These are phyloP conservation scores for Cucurbitaria berberidis DNA, from an alignment of 2,329 filamentous ascomycete species.

Conservation along the genomic window DNA sequence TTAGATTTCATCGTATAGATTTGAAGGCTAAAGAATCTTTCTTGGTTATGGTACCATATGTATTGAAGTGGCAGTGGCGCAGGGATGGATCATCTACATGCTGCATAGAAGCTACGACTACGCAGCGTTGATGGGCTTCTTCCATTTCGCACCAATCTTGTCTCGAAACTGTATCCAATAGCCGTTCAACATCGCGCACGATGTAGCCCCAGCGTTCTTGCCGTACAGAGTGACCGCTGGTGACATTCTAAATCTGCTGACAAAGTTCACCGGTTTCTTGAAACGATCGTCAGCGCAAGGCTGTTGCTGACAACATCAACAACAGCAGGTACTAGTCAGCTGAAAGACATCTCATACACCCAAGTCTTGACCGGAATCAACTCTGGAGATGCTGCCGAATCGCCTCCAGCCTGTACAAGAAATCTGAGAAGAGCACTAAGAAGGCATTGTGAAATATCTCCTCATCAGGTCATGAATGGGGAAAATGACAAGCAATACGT, in stretches of 20 bases:
- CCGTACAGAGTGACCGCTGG: background rate
- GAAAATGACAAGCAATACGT: conserved; percentile 2
- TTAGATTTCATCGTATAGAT: too few species aligned
- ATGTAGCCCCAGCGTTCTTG: background rate
- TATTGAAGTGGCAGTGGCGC: too few species aligned
- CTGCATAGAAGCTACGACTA: too few species aligned
- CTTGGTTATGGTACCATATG: too few species aligned
- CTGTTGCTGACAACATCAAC: background rate
- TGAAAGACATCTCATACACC: background rate
- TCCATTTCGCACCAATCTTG: too few species aligned
- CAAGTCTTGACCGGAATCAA: background rate
- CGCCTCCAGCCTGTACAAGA: background rate
- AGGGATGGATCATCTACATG: too few species aligned
- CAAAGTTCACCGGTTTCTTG: background rate
- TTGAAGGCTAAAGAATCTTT: too few species aligned
- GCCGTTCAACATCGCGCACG: background rate
- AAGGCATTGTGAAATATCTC: background rate
- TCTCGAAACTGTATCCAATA: background rate
- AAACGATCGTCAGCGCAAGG: background rate
- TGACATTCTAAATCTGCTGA: background rate
- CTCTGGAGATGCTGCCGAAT: background rate
- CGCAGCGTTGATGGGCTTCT: too few species aligned
- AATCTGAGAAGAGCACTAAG: background rate
- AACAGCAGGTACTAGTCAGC: background rate
- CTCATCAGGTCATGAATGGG: conserved; percentile 1